Evolutionary conservation across 768 basidiomycete species (phyloP).

Genomic region (Pleurotus giganteus): DNA sequence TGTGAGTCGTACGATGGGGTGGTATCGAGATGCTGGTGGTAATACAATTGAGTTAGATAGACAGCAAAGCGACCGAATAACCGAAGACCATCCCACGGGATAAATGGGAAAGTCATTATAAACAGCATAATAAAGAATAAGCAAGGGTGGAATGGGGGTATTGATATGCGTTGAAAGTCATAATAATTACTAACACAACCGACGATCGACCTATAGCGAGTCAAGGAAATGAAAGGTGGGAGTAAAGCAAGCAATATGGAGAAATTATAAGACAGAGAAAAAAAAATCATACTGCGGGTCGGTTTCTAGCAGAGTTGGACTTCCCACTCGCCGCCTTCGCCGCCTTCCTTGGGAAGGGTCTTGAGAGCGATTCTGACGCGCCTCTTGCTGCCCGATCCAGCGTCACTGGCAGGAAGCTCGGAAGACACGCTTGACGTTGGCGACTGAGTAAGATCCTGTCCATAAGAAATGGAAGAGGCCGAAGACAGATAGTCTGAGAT

Average conservation of each 20-base stretch:
- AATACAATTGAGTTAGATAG: conserved; percentile 17
- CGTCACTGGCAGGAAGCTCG: conserved; percentile 28
- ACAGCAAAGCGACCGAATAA: conserved; percentile 14
- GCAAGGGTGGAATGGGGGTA: neutral
- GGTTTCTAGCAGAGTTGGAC: conserved; percentile 60
- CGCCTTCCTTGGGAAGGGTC: conserved; percentile 57
- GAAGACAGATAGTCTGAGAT: conserved; percentile 36
- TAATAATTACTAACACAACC: conserved; percentile 10
- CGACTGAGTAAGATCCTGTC: conserved; percentile 24
- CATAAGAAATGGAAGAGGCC: conserved; percentile 34
- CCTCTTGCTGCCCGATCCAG: conserved; percentile 39
- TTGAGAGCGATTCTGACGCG: conserved; percentile 68
- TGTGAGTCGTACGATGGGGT: conserved; percentile 5
- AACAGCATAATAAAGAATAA: neutral
- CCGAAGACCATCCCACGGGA: conserved; percentile 2
- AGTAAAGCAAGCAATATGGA: neutral
- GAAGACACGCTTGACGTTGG: conserved; percentile 35
- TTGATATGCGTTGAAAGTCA: neutral
- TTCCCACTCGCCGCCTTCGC: conserved; percentile 78
- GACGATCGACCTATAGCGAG: conserved; percentile 9
- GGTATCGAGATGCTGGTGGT: conserved; percentile 13
- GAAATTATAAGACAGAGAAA: neutral
- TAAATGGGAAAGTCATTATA: neutral
- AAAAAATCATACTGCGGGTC: neutral
- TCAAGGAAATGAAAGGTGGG: neutral